Percentiles rank a stretch among this genome's conserved stretches.
Evolutionary conservation across 1,139 yeast species (phyloP).

Genomic region (Zygosaccharomyces sapae): DNA sequence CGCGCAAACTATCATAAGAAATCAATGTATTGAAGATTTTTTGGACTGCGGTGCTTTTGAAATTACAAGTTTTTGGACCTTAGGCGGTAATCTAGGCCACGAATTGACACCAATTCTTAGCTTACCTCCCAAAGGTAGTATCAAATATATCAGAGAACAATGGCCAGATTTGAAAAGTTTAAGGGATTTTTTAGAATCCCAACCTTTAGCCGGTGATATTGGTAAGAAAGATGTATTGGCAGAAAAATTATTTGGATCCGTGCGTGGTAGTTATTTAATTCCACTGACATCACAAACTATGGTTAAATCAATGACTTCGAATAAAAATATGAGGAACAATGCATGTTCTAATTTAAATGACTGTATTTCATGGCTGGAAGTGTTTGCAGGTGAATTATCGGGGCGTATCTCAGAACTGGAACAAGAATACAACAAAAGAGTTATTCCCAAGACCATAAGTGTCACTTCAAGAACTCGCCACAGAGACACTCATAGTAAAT

Average conservation of each 20-base stretch:
- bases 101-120: slow-evolving; percentile 46
- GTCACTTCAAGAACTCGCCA: slow-evolving; percentile 36
- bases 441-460: slow-evolving; percentile 53
- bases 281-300: slow-evolving; percentile 57
- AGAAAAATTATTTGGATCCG: slow-evolving; percentile 54
- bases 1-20: slow-evolving; percentile 70
- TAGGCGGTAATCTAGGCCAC: slow-evolving; percentile 88
- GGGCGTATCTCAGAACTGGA: slow-evolving; percentile 70
- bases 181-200: slow-evolving; percentile 27
- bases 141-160: slow-evolving; percentile 47
- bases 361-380: slow-evolving; percentile 73
- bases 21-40: slow-evolving; percentile 48
- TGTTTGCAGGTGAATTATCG: slow-evolving; percentile 74
- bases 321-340: slow-evolving; percentile 64
- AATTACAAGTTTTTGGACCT: slow-evolving; percentile 74
- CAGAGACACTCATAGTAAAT: slow-evolving; percentile 37
- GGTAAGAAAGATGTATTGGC: slow-evolving; percentile 37
- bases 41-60: slow-evolving; percentile 50
- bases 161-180: slow-evolving; percentile 38
- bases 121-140: slow-evolving; percentile 43
- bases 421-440: slow-evolving; percentile 50
- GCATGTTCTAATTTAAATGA: slow-evolving; percentile 55
- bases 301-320: slow-evolving; percentile 83
- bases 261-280: slow-evolving; percentile 55
- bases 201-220: slow-evolving; percentile 30